Conservation (phyloP, 2,329 filamentous ascomycete species). For the Aspergillus luchuensis region DNA sequence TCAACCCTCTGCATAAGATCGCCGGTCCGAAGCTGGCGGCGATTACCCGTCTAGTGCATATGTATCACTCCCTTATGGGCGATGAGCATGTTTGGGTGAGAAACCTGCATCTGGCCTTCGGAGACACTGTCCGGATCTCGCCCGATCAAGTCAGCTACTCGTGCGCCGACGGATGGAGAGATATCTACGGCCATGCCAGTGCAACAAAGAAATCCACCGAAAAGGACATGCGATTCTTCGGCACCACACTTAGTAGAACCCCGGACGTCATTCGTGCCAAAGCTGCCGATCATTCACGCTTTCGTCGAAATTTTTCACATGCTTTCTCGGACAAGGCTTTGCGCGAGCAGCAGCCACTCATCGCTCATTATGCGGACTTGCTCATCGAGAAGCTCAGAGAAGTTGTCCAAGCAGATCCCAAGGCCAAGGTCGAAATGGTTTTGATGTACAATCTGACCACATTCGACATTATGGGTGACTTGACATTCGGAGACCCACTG, state of each 20-base stretch:
- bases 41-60: conserved; percentile 3
- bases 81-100: conserved; percentile 18
- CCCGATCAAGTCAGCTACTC: conserved; percentile 44
- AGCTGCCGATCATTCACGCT: conserved; percentile 31
- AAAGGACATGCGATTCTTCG: conserved; percentile 29
- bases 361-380: conserved; percentile 34
- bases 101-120: conserved; percentile 28
- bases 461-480: conserved; percentile 23
- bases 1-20: conserved; percentile 12
- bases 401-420: neutral
- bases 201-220: conserved; percentile 25
- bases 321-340: conserved; percentile 41
- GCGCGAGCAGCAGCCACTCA: conserved; percentile 35
- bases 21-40: conserved; percentile 13
- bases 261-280: conserved; percentile 32
- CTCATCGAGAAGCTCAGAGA: conserved; percentile 25
- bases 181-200: conserved; percentile 39
- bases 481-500: conserved; percentile 21
- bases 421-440: conserved; percentile 2
- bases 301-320: conserved; percentile 36
- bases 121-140: conserved; percentile 41
- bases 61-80: conserved; percentile 11
- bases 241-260: conserved; percentile 23
- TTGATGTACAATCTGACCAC: conserved; percentile 17
- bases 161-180: conserved; percentile 33